A percentile compares a stretch with the other conserved stretches of the same genome.
Evolutionary conservation across 179 eudicot species (phyloP).

Genomic region (Amaranthus tricolor): DNA sequence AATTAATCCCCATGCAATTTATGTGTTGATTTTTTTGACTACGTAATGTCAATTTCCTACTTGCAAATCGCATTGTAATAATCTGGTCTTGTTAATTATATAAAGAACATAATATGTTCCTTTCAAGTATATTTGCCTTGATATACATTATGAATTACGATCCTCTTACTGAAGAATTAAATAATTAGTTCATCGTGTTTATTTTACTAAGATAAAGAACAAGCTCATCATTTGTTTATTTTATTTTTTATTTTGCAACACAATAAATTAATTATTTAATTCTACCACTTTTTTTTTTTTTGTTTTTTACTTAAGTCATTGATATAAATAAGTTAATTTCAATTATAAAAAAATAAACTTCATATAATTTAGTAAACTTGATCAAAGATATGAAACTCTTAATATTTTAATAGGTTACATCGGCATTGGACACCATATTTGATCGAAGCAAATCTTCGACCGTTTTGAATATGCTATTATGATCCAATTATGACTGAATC

Average conservation of each 20-base stretch:
- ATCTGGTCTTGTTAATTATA: background rate
- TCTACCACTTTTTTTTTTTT: no score
- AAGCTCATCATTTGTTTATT: no score
- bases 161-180: no score
- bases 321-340: no score
- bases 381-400: no score
- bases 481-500: background rate
- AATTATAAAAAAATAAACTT: no score
- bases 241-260: no score
- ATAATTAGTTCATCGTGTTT: no score
- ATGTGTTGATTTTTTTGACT: background rate
- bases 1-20: background rate
- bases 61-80: background rate
- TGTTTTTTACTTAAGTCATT: no score
- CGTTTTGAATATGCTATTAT: background rate
- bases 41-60: background rate
- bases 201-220: no score
- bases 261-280: no score
- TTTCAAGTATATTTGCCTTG: conserved; percentile 4
- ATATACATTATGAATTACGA: background rate
- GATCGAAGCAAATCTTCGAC: conserved; percentile 4
- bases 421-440: conserved; percentile 2
- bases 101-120: background rate
- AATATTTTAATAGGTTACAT: background rate
- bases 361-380: no score